Evolutionary conservation across 495 filamentous ascomycete species (phyloP), one percentile per base, ranked within the genome.

Genomic region (Aspergillus baeticus): DNA sequence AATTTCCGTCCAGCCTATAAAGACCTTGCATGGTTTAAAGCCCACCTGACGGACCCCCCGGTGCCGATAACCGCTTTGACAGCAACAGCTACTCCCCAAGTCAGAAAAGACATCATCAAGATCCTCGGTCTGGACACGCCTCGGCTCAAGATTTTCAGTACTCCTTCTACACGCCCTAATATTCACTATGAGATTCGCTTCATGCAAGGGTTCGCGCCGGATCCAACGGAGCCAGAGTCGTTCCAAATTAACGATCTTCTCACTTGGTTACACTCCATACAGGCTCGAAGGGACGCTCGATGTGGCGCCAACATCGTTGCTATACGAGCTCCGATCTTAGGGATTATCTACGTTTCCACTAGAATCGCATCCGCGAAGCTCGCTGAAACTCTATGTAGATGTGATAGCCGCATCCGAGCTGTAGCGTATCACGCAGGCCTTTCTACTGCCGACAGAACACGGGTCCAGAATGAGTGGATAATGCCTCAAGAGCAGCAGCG

Each of bases 1-100:
- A 93, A 98, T 69, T 98, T 98, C 64, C 88, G 93, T n/a, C 88
- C 88, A 15, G 87, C 91, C 31, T 97, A 96, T 71, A 90, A 91
- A 61, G 80, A 87, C 21, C 81, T 98, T n/a, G 85, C 84, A 6
- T 96, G 89, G 84, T 96, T 98, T 75, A 90, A 88, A 57, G 76
- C 81, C 23, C 84, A 84, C 18, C 77, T 85, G 15, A 83, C 80
- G n/a, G 88, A 90, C 55, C 92, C 92, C 0, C 77, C 86, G 23
- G 89, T 96, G 0, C 91, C 93, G 20, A 86, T 97, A 29, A 96
- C 92, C 59, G 93, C 90, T 44, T 79, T 96, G 15, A 98, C 93
- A 0, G 93, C 93, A 3, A 96, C 93, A 1, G 93, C 93, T 14
- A 96, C 93, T 13, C 71, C 79, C 2, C 81, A 83, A 47, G 91